Base-by-base conservation (phyloP, 441 rosid genomes). In the Euphorbia celastroides region DNA sequence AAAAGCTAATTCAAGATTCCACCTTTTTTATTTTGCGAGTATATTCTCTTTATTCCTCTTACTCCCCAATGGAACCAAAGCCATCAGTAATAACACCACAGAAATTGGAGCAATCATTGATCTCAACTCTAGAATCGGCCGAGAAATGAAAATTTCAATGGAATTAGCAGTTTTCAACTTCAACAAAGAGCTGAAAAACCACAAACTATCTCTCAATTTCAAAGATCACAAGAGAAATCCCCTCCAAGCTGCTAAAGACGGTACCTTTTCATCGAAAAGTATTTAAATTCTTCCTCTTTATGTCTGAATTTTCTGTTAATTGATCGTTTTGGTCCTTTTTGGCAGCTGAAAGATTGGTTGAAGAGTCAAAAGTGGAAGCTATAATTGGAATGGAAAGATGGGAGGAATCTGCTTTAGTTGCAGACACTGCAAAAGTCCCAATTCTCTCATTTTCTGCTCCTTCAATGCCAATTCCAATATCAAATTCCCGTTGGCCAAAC, bases 331-430 rank as follows among this genome's bases (percentile, higher is more conserved):
- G 65, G 36, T 59, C 41, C 1, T 41, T 7, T 7, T 11, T 75
- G 13, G 30, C 77, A 86, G 87, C 88, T 28, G 57, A 74, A 50
- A 67, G 64, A 36, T 65, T 82, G 60, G 76, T 81, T 25, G 58
- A 76, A 44, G 64, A 75, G 6, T 69, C 74, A 50, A 12, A 70
- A 59, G 88, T 72, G 23, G 30, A 71, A 36, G 82, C 74, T 44
- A 81, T 86, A 12, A 26, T 81, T 46, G 88, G 88, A 22, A 58
- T 81, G 79, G 79, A 77, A 22, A 76, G 75, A 32, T 81, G 86
- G 91, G 82, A 73, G 14, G 87, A 78, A 70, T 78, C 87, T 57
- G 75, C 72, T 60, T 22, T 78, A 60, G 84, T 86, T 27, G 81
- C 83, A 32, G 82, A 79, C 42, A 64, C 79, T 13, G 84, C 60